Evolutionary conservation across 2,329 filamentous ascomycete genomes (phyloP), one percentile per base, ranked within the genome.

Genomic region (Aspergillus udagawae): DNA sequence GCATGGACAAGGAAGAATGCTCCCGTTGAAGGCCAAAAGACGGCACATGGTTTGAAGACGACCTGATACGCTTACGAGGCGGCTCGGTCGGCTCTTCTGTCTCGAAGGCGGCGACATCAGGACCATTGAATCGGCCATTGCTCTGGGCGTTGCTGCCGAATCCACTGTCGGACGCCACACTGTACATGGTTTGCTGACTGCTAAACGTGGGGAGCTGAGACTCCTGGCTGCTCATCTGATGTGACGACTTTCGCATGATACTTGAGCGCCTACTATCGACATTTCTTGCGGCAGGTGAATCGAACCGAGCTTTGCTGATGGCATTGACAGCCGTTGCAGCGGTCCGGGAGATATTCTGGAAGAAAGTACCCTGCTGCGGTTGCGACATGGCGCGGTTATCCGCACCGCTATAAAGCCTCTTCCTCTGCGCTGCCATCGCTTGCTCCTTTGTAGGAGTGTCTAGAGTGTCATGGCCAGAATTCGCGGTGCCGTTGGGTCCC

Each of bases 381-480:
- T 82, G 79, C 53, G 83, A 86, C 66, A 85, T 86, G 12, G 82
- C 77, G 51, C 91, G 83, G 51, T 82, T 85, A 57, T 96, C 91
- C 53, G 85, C 80, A 49, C 82, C 84, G 63, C 89, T 96, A 76
- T 97, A 97, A 75, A 97, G 86, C 63, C 93, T 86, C 74, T 99
- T 97, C 64, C 94, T 82, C 75, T 92, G 89, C 4, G 93, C 93
- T 10, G 94, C 94, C 92, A 97, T 96, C 59, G 94, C 94, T 75
- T 97, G 94, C 75, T 97, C 94, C 75, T 99, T 99, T 41, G 94
- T 99, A 0, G 94, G 94, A 0, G 94, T 97, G 68, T 97, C 93
- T 66, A 96, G 83, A 64, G 87, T 85, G 49, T 89, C 90, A 49
- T 86, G 85, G 55, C 88, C 87, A 4, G 88, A 85, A 52, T 86